A percentile compares a stretch with the other conserved stretches of the same genome.
Conservation (phyloP, 306 rosid species). For the Cicer pinnatifidum region DNA sequence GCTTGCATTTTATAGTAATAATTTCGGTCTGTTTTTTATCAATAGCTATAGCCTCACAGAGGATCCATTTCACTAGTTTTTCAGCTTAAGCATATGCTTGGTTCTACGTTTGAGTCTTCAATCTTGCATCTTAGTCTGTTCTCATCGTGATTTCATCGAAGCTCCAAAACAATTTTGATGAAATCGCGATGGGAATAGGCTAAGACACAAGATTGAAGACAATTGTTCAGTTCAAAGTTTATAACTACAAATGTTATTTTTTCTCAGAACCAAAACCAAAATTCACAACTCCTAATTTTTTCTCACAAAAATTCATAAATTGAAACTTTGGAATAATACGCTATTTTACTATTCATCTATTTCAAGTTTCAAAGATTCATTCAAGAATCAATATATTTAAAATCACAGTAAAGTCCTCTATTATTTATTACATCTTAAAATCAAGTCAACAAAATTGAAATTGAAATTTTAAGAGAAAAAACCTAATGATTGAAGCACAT, state of each 20-base stretch:
- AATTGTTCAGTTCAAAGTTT: slow-evolving; percentile 53
- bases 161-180: no score
- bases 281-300: not conserved
- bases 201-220: slow-evolving; percentile 27
- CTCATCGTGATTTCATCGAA: no score
- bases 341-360: slow-evolving; percentile 53
- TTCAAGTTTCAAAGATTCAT: slow-evolving; percentile 49
- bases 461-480: slow-evolving; percentile 3
- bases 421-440: slow-evolving; percentile 56
- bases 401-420: slow-evolving; percentile 52
- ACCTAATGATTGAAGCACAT: slow-evolving; percentile 23
- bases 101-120: no score
- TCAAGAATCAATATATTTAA: slow-evolving; percentile 13
- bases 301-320: not conserved
- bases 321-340: slow-evolving; percentile 47
- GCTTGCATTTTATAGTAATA: not conserved
- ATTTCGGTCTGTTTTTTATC: not conserved
- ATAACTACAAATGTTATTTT: slow-evolving; percentile 39
- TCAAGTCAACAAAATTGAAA: slow-evolving; percentile 19
- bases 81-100: no score
- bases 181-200: no score
- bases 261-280: not conserved
- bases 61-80: no score
- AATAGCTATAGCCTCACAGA: no score
- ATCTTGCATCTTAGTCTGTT: no score